Percentiles rank a stretch among this genome's conserved stretches.
Evolutionary conservation across 129 eudicot genomes (phyloP).

Genomic region (Pseudognaphalium luteoalbum): DNA sequence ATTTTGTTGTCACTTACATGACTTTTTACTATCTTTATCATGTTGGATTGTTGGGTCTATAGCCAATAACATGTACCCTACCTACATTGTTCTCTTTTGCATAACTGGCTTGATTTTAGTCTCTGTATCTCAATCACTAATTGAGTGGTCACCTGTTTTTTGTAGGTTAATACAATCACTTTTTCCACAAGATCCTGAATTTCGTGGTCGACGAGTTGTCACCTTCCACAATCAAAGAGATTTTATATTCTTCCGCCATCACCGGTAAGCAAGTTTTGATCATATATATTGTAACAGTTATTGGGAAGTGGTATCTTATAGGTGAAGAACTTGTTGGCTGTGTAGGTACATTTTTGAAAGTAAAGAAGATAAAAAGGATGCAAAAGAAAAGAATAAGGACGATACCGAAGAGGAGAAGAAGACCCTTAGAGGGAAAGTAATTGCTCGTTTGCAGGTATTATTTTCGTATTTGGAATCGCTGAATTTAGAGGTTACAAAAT

Average conservation of each 20-base stretch:
- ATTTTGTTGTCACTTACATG: not conserved
- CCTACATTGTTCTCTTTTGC: not conserved
- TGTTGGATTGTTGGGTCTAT: not conserved
- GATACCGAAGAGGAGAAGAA: conserved; percentile 39
- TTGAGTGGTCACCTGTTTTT: not conserved
- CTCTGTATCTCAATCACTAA: not conserved
- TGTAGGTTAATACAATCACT: conserved; percentile 82
- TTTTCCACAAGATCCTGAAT: conserved; percentile 91
- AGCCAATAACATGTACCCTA: not conserved
- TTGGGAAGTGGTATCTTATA: conserved; percentile 1
- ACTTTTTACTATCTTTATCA: not conserved
- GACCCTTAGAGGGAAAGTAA: conserved; percentile 45
- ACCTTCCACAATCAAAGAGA: conserved; percentile 97
- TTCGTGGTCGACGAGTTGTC: conserved; percentile 90
- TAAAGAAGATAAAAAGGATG: conserved; percentile 58
- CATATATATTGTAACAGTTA: not conserved
- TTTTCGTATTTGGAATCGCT: not conserved
- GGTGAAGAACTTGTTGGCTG: not conserved
- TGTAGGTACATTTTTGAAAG: conserved; percentile 74
- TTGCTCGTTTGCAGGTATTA: conserved; percentile 81
- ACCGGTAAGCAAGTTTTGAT: conserved; percentile 46
- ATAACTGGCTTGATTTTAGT: not conserved
- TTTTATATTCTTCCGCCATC: conserved; percentile 95
- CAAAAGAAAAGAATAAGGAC: conserved; percentile 36
- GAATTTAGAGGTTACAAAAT: not conserved